Percentiles rank a stretch among this genome's conserved stretches.
Conservation (phyloP, 1,139 yeast species). For the Pichia norvegensis region DNA sequence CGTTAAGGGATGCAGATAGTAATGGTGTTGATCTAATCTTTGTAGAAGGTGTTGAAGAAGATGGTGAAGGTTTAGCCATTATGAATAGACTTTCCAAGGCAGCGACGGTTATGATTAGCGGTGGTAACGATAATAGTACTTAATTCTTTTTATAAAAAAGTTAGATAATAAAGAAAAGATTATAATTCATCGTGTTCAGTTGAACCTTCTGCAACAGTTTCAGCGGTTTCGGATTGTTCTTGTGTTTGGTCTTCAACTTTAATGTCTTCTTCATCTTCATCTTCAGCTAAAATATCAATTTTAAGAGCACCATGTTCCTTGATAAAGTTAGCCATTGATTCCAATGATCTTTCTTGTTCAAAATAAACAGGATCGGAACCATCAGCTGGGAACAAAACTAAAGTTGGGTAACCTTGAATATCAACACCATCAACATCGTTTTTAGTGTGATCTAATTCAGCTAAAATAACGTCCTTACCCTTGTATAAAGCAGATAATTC, state of each 20-base stretch:
- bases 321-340: slow-evolving; percentile 62
- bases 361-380: slow-evolving; percentile 64
- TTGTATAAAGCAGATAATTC: slow-evolving; percentile 68
- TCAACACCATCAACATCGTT: slow-evolving; percentile 74
- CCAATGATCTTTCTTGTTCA: slow-evolving; percentile 68
- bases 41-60: slow-evolving; percentile 25
- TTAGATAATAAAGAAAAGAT: background rate
- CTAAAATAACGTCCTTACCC: slow-evolving; percentile 56
- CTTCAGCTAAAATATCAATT: slow-evolving; percentile 29
- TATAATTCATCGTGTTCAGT: slow-evolving; percentile 25
- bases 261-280: slow-evolving; percentile 13
- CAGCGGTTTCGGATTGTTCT: slow-evolving; percentile 10
- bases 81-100: slow-evolving; percentile 91
- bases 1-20: slow-evolving; percentile 40
- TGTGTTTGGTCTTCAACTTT: slow-evolving; percentile 12
- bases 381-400: slow-evolving; percentile 89
- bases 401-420: slow-evolving; percentile 89
- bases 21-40: slow-evolving; percentile 22
- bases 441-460: slow-evolving; percentile 81
- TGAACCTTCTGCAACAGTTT: slow-evolving; percentile 3
- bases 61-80: slow-evolving; percentile 74
- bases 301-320: slow-evolving; percentile 38
- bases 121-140: background rate
- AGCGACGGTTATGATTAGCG: slow-evolving; percentile 42
- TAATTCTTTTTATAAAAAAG: background rate